Conservation (phyloP, 805 yeast species). For the Komagataella pastoris region DNA sequence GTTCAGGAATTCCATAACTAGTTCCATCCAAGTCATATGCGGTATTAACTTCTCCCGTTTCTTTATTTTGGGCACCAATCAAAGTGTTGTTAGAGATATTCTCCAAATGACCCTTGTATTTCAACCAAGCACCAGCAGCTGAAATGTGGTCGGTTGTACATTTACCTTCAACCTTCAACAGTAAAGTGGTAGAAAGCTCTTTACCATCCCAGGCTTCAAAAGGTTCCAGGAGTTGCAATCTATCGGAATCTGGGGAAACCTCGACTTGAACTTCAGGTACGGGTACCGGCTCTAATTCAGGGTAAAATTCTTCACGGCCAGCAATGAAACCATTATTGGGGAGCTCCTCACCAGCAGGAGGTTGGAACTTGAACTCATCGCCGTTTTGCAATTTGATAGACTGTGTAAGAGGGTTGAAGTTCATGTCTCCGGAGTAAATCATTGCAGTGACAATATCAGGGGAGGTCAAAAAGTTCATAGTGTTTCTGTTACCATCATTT, state of each 20-base stretch:
- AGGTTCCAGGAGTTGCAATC: slow-evolving; percentile 85
- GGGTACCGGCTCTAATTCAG: slow-evolving; percentile 41
- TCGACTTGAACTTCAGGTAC: slow-evolving; percentile 33
- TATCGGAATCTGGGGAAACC: slow-evolving; percentile 77
- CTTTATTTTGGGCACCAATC: slow-evolving; percentile 94
- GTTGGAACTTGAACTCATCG: slow-evolving; percentile 75
- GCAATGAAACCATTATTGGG: slow-evolving; percentile 84
- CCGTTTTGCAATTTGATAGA: slow-evolving; percentile 81
- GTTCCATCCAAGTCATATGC: slow-evolving; percentile 81
- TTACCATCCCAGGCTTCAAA: slow-evolving; percentile 78
- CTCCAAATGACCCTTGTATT: slow-evolving; percentile 95
- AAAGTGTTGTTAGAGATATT: slow-evolving; percentile 91
- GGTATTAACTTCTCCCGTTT: slow-evolving; percentile 89
- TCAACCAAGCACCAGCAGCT: slow-evolving; percentile 98
- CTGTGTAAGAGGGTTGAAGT: slow-evolving; percentile 93
- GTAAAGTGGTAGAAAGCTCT: slow-evolving; percentile 64
- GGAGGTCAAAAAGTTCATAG: slow-evolving; percentile 94
- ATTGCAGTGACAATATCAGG: slow-evolving; percentile 94
- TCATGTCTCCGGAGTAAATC: slow-evolving; percentile 92
- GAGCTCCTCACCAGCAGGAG: slow-evolving; percentile 84
- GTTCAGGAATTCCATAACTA: slow-evolving; percentile 76
- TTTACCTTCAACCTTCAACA: slow-evolving; percentile 91
- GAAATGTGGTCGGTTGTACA: slow-evolving; percentile 98
- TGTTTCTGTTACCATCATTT: slow-evolving; percentile 96
- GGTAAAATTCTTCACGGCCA: slow-evolving; percentile 54